Percentiles rank a stretch among this genome's conserved stretches.
Conservation (phyloP, 1,284 basidiomycete species). For the Fomitopsis schrenkii region DNA sequence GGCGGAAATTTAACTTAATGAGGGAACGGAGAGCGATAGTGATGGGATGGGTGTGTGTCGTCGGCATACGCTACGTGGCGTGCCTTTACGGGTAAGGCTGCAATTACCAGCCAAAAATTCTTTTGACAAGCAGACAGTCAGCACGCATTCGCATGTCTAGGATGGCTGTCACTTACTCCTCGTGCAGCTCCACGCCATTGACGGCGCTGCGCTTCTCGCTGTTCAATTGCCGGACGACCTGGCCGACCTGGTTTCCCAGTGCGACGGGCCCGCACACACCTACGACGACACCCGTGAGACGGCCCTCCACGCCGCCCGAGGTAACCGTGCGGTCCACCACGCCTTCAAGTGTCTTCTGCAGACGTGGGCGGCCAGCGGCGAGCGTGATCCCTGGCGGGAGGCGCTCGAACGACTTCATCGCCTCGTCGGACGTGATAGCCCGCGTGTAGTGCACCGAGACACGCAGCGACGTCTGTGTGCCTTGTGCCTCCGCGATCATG, state of each 20-base stretch:
- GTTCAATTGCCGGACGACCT: conserved; percentile 47
- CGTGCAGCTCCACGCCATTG: conserved; percentile 68
- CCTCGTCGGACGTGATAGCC: conserved; percentile 25
- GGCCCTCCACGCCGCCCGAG: conserved; percentile 25
- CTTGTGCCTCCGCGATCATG: conserved; percentile 43
- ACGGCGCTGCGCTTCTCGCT: conserved; percentile 46
- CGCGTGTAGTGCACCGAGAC: conserved; percentile 67
- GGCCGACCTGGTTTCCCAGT: conserved; percentile 51
- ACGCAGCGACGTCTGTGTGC: conserved; percentile 33
- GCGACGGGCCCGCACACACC: conserved; percentile 63
- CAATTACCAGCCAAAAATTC: conserved; percentile 19
- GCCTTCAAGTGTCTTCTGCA: conserved; percentile 41
- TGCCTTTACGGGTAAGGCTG: not conserved
- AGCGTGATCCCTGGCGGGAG: conserved; percentile 44
- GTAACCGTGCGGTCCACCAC: conserved; percentile 42
- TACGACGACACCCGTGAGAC: conserved; percentile 56
- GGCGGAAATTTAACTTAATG: not conserved
- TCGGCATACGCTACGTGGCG: not conserved
- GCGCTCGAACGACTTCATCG: conserved; percentile 29
- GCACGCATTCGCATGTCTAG: not conserved
- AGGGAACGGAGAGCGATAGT: not conserved
- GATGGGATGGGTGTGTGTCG: not conserved
- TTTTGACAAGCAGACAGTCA: conserved; percentile 3
- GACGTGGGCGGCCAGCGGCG: conserved; percentile 45
- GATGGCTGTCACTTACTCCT: conserved; percentile 44